Conservation (phyloP, 257 asterid genomes). For the Mitragyna speciosa region DNA sequence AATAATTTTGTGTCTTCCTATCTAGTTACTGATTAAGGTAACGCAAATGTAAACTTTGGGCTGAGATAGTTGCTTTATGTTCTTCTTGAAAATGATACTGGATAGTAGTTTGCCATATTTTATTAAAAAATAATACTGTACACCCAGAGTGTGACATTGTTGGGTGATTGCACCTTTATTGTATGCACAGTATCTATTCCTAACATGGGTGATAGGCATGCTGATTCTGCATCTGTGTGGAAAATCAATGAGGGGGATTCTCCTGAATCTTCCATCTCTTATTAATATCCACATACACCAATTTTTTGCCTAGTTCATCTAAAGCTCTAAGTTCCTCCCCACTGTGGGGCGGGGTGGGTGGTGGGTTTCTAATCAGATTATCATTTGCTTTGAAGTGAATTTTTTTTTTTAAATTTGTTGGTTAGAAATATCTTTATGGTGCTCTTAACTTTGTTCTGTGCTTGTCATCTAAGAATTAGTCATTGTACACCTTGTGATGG, state of each 20-base stretch:
- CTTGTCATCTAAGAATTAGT: too few relatives aligned
- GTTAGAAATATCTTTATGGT: neutral
- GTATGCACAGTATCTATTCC: neutral
- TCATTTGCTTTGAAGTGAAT: neutral
- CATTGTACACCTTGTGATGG: too few relatives aligned
- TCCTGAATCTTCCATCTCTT: neutral
- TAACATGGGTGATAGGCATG: neutral
- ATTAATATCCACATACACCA: neutral
- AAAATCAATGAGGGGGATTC: neutral
- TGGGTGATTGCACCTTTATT: neutral
- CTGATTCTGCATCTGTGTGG: neutral
- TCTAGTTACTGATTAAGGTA: neutral
- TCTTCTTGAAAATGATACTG: neutral
- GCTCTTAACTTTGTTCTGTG: too few relatives aligned
- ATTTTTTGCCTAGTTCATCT: too few relatives aligned
- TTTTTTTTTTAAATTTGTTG: neutral
- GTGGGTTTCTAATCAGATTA: neutral
- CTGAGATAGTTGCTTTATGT: neutral
- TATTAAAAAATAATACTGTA: neutral
- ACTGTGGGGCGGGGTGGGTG: too few relatives aligned
- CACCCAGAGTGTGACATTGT: neutral
- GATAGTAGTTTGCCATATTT: neutral
- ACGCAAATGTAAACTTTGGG: neutral
- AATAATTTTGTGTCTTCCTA: neutral
- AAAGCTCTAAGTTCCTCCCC: neutral